Evolutionary conservation across 1,139 yeast species (phyloP), one percentile per base, ranked within the genome.

Genomic region (Nadsonia commutata): DNA sequence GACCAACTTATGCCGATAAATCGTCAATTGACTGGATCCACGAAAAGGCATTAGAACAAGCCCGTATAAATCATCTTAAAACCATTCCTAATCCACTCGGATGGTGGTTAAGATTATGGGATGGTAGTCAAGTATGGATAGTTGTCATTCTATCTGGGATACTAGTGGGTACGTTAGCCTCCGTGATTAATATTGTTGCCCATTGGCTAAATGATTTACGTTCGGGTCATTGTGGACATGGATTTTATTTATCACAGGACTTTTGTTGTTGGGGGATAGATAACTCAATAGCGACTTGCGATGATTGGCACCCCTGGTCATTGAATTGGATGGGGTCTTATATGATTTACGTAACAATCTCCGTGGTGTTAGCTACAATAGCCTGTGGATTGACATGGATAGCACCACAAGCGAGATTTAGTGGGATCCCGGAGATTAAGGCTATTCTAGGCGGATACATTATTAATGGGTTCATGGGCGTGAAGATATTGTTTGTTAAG

Each of bases 391-490:
- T 61, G 2, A 59, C 72, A 6, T 54, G 62, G 2, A 48, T 53
- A 38, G 71, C 73, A 7, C 71, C 72, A 0, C 62, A 66, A 42
- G 71, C 79, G 23, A 64, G 68, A 36, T 74, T 73, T 52, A 74
- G 81, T 42, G 94, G 94, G 3, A 78, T 83, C 22, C 74, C 85
- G 2, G 90, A 80, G 53, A 68, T 79, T 43, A 77, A 76, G 51
- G 63, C 76, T 43, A 71, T 78, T 27, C 66, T 80, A n/a, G 71
- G 77, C 2, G 88, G 86, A 2, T 66, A 71, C 52, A 68, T 70
- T 43, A 65, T 74, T 47, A 54, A 63, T 11, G 63, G 62, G 6
- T 74, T 76, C 49, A 59, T 80, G 43, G 72, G 77, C 2, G 47
- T 66, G 8, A 56, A 56, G 18, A 68, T 80, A 1, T 63, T 80